Base-by-base conservation (phyloP, 225 moss, liverwort and hornwort genomes). In the Lunularia cruciata region DNA sequence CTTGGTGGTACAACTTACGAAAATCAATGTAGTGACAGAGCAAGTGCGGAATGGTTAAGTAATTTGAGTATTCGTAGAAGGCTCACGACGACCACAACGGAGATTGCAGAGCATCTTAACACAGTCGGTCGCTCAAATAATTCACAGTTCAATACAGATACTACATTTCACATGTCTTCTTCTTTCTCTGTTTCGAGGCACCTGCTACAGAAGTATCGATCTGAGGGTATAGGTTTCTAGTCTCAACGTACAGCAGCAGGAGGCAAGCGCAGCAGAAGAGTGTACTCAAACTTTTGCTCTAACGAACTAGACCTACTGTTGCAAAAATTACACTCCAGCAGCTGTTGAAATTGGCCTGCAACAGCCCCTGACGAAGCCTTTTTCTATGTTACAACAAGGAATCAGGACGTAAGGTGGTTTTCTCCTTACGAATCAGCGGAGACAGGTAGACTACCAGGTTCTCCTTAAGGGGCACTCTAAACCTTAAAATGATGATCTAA, bases 301-400 rank as follows among this genome's bases (percentile, higher is more conserved):
- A 28, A 32, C 0, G 8, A 16, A 49, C 18, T 46, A 28, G 47
- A 20, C 28, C 48, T 23, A 42, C 18, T 31, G 18, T 66, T 66
- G 48, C 55, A 38, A 39, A 69, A 55, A 69, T 56, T 69, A 69
- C 54, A 69, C 53, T 69, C 54, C 39, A 69, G 54, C 53, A 23
- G 68, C 68, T 69, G 68, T 38, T 54, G 54, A 69, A 55, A 40
- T 56, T 32, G 36, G 65, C 54, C 56, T 36, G 68, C 39, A 69
- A 15, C 68, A 54, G 38, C 68, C 35, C 22, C 27, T 39, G 26
- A 53, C 56, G 56, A 56, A 38, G 38, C 42, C 53, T 37, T 55
- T 56, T 26, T 9, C 36, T 69, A 69, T 69, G 68, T 54, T 69
- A 69, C 68, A 69, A 56, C 54, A 56, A 69, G 42, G 54, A 69